A percentile compares a stretch with the other conserved stretches of the same genome.
Conservation (phyloP, 352 stramenopile genomes). For the Thalassiosira exigua region DNA sequence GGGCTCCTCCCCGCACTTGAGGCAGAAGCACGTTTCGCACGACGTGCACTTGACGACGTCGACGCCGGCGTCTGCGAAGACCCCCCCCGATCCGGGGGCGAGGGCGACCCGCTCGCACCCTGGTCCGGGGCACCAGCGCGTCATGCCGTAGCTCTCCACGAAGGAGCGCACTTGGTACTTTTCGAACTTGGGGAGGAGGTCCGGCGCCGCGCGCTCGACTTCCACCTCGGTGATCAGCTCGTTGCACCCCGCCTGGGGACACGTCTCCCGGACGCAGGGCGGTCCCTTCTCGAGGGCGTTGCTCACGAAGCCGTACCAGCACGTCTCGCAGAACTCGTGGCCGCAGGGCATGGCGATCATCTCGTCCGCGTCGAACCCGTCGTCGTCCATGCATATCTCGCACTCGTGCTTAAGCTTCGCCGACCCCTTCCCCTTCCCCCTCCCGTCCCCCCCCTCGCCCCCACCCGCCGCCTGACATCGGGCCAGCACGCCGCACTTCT, state of each 20-base stretch:
- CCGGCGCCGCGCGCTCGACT: conserved; percentile 7
- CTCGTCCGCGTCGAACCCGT: conserved; percentile 63
- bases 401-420: conserved; percentile 61
- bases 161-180: conserved; percentile 25
- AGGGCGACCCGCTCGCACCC: conserved; percentile 34
- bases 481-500: conserved; percentile 75
- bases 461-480: conserved; percentile 41
- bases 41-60: conserved; percentile 20
- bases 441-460: too few species aligned
- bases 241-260: conserved; percentile 41
- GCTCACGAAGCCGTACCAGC: conserved; percentile 81
- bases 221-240: conserved; percentile 12
- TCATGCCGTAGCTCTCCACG: conserved; percentile 26
- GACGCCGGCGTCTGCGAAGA: too few species aligned
- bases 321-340: conserved; percentile 95
- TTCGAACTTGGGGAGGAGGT: conserved; percentile 20
- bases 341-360: conserved; percentile 94
- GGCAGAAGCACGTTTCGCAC: conserved; percentile 50
- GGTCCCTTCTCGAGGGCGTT: conserved; percentile 72
- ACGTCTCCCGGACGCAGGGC: conserved; percentile 22
- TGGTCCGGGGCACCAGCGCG: conserved; percentile 28
- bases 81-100: background rate
- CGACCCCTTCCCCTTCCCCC: conserved; percentile 12
- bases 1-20: conserved; percentile 30
- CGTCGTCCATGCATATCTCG: conserved; percentile 95